These are phyloP conservation scores for Heliamphora exappendiculata DNA, from an alignment of 148 eudicot genomes.

Conservation along the genomic window DNA sequence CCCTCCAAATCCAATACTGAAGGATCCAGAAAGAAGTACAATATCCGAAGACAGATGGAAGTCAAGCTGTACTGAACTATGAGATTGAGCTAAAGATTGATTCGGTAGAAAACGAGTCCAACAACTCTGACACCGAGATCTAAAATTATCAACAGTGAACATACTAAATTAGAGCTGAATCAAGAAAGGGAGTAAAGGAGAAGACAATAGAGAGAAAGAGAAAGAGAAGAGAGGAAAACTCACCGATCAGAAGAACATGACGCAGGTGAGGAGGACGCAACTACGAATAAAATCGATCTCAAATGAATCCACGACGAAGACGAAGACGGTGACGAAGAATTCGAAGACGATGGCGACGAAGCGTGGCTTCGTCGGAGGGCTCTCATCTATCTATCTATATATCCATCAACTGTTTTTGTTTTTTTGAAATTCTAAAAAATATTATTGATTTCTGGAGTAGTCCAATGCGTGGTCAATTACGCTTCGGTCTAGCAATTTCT, in stretches of 20 bases:
- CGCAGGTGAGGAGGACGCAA: constrained; percentile 68
- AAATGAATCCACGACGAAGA: constrained; percentile 83
- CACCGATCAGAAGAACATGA: constrained; percentile 70
- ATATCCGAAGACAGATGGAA: constrained; percentile 3
- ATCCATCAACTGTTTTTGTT: background rate
- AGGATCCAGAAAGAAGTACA: background rate
- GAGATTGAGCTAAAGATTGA: background rate
- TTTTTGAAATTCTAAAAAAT: background rate
- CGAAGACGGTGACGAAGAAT: constrained; percentile 41
- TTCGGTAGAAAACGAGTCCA: background rate
- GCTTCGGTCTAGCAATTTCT: background rate
- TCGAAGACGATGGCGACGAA: constrained; percentile 49
- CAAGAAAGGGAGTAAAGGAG: background rate
- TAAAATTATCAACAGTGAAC: constrained; percentile 14
- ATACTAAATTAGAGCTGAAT: background rate
- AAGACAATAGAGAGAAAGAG: no score
- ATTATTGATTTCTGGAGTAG: constrained; percentile 15
- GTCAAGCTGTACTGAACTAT: background rate
- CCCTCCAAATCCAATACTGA: background rate
- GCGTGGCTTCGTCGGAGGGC: constrained; percentile 68
- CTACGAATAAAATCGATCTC: constrained; percentile 79
- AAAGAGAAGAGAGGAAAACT: constrained; percentile 25
- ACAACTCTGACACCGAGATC: constrained; percentile 23
- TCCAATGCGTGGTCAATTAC: constrained; percentile 2
- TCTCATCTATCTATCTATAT: constrained; percentile 49